Conservation (phyloP, 2,329 filamentous ascomycete genomes). For the Dissoconium aciculare region DNA sequence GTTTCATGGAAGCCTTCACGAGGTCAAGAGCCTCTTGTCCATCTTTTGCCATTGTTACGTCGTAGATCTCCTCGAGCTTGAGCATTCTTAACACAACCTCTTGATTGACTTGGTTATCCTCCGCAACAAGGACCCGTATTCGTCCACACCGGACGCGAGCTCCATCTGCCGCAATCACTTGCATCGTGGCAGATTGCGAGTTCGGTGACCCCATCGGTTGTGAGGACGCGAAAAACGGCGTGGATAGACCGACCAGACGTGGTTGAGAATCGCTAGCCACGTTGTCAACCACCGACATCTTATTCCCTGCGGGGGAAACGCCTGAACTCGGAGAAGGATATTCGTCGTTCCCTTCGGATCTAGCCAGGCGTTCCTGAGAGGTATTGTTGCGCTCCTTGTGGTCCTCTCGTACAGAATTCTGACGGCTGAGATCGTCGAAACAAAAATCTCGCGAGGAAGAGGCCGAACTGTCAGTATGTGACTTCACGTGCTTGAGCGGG, state of each 20-base stretch:
- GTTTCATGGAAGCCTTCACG: constrained; percentile 61
- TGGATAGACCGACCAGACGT: constrained; percentile 66
- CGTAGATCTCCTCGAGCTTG: constrained; percentile 66
- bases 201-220: constrained; percentile 37
- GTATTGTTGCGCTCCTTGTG: constrained; percentile 1
- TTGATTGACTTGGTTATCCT: constrained; percentile 54
- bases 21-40: constrained; percentile 66
- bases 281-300: constrained; percentile 24
- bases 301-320: constrained; percentile 14
- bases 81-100: constrained; percentile 48
- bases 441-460: constrained; percentile 20
- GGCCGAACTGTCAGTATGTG: constrained; percentile 42
- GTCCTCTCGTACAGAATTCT: constrained; percentile 7
- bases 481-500: constrained; percentile 61
- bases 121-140: constrained; percentile 71
- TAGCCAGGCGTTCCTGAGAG: too few relatives aligned
- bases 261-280: constrained; percentile 46
- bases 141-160: constrained; percentile 43
- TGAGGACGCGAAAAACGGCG: constrained; percentile 57
- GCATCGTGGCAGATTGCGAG: constrained; percentile 50
- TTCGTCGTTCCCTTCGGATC: too few relatives aligned
- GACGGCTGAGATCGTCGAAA: too few relatives aligned
- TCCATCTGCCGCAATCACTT: constrained; percentile 48
- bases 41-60: constrained; percentile 60
- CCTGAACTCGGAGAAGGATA: too few relatives aligned